phyloP scores from a whole-genome alignment of 805 yeast species.

The Kuraishia borneana region DNA sequence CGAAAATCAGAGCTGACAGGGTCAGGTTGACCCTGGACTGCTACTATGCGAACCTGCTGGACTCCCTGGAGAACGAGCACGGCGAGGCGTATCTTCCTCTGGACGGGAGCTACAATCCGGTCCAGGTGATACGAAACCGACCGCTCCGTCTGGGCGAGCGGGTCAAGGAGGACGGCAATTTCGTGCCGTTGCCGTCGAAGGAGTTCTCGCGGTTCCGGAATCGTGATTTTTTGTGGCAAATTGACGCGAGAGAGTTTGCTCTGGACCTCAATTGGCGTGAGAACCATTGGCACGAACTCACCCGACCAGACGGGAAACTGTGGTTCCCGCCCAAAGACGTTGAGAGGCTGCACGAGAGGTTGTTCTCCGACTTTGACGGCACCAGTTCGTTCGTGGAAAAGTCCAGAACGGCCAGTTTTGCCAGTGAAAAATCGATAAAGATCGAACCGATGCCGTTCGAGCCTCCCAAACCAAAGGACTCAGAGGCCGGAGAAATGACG shows the following conservation, averaged over 20 bases:
- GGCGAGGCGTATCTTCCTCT: constrained; percentile 30
- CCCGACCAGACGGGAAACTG: constrained; percentile 28
- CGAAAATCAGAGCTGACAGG: constrained; percentile 31
- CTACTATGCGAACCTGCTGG: constrained; percentile 37
- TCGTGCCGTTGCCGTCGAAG: constrained; percentile 53
- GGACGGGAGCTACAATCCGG: constrained; percentile 69
- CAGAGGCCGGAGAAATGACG: background rate
- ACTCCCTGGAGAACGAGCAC: constrained; percentile 17
- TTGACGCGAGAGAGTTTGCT: constrained; percentile 46
- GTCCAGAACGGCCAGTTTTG: background rate
- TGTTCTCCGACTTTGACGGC: constrained; percentile 16
- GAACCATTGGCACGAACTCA: constrained; percentile 42
- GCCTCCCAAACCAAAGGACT: background rate
- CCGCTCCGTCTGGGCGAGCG: constrained; percentile 38
- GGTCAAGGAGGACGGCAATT: constrained; percentile 31
- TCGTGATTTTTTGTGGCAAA: constrained; percentile 47
- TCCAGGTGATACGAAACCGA: constrained; percentile 73
- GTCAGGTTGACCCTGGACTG: constrained; percentile 35
- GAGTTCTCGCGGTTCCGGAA: constrained; percentile 40
- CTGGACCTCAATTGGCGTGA: constrained; percentile 50
- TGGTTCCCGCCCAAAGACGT: constrained; percentile 32
- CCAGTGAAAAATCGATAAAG: background rate
- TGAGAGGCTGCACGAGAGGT: constrained; percentile 12
- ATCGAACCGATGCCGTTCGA: background rate
- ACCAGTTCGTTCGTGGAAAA: constrained; percentile 10